Evolutionary conservation across 306 rosid species (phyloP).

Genomic region (Citrullus mucosospermus): DNA sequence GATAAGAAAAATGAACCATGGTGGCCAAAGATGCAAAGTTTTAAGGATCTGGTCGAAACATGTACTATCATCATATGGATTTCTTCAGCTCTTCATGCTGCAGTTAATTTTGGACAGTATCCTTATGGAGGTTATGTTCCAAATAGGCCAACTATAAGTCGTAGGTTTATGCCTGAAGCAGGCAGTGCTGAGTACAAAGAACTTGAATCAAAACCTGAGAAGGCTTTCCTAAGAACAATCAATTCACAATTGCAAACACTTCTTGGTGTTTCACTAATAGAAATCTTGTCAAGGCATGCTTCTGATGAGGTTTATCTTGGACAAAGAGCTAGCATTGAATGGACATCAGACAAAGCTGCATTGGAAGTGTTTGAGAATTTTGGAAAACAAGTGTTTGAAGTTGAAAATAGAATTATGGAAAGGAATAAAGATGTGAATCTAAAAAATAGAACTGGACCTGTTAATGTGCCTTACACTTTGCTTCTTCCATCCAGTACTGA

Average conservation of each 20-base stretch:
- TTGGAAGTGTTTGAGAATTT: conserved; percentile 35
- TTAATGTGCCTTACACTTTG: conserved; percentile 45
- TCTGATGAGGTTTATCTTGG: conserved; percentile 75
- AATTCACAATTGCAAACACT: conserved; percentile 34
- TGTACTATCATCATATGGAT: conserved; percentile 58
- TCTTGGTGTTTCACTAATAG: conserved; percentile 48
- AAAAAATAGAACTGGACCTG: conserved; percentile 51
- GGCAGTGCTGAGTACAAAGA: conserved; percentile 39
- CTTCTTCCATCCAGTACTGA: conserved; percentile 36
- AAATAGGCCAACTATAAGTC: conserved; percentile 43
- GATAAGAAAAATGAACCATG: conserved; percentile 53
- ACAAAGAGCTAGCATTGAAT: conserved; percentile 36
- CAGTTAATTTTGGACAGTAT: conserved; percentile 68
- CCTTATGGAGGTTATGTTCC: conserved; percentile 52
- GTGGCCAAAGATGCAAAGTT: conserved; percentile 63
- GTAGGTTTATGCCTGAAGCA: conserved; percentile 39
- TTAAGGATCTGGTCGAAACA: conserved; percentile 31
- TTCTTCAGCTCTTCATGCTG: conserved; percentile 69
- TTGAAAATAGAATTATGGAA: conserved; percentile 19
- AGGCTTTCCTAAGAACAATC: conserved; percentile 49
- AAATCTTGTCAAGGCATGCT: conserved; percentile 61
- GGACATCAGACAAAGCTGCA: conserved; percentile 48
- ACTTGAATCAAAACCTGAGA: conserved; percentile 35
- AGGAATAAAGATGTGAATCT: conserved; percentile 32
- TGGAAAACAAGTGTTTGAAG: conserved; percentile 27